These are phyloP conservation scores for Beauveria sp. DNA, from an alignment of 2,329 filamentous ascomycete genomes.

Conservation along the genomic window DNA sequence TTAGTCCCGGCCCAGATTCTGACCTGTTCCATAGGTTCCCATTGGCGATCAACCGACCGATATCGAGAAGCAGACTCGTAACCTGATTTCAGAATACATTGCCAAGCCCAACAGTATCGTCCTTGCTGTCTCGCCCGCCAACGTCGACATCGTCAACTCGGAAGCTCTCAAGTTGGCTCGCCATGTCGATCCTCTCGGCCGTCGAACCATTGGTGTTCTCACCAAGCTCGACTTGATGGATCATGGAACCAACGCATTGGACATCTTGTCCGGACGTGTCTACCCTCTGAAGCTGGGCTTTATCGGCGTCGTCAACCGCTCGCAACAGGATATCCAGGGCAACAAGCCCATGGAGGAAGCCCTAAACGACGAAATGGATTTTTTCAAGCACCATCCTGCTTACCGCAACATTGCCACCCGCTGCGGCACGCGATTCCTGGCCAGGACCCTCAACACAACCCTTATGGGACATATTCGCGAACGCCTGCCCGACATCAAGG, in stretches of 20 bases:
- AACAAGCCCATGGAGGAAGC: slow-evolving; percentile 94
- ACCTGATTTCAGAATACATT: slow-evolving; percentile 95
- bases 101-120: slow-evolving; percentile 98
- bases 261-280: slow-evolving; percentile 93
- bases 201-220: slow-evolving; percentile 90
- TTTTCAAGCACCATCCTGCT: slow-evolving; percentile 94
- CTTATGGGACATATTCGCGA: slow-evolving; percentile 96
- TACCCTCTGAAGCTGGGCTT: slow-evolving; percentile 96
- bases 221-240: slow-evolving; percentile 99
- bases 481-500: slow-evolving; percentile 94
- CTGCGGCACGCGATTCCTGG: slow-evolving; percentile 89
- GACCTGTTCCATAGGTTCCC: slow-evolving; percentile 54
- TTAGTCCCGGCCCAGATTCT: background rate
- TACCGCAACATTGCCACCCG: slow-evolving; percentile 92
- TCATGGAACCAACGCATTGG: slow-evolving; percentile 93
- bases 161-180: slow-evolving; percentile 93
- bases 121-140: slow-evolving; percentile 90
- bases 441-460: slow-evolving; percentile 89
- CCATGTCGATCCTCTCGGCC: slow-evolving; percentile 90
- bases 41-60: slow-evolving; percentile 96
- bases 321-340: slow-evolving; percentile 94
- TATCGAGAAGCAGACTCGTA: slow-evolving; percentile 97
- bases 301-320: slow-evolving; percentile 95
- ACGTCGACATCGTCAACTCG: slow-evolving; percentile 97
- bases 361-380: slow-evolving; percentile 80